Conservation (phyloP, 139 green algal species). For the Chlorella sp. region DNA sequence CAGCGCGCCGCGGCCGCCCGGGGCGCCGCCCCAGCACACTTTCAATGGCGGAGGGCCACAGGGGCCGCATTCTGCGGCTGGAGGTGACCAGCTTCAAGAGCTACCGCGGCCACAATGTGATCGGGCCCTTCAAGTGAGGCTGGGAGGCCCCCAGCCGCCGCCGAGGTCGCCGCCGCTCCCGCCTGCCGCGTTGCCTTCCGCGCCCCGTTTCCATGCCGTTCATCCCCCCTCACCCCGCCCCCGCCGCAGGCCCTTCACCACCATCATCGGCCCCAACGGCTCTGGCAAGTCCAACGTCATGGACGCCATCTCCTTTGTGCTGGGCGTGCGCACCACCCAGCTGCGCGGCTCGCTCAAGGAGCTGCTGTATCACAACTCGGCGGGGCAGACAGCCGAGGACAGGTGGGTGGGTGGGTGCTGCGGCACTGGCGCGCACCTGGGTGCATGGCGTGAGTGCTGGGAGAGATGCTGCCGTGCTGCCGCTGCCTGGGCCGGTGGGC, state of each 20-base stretch:
- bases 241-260: conserved; percentile 79
- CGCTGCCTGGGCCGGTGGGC: too few relatives aligned
- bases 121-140: conserved; percentile 88
- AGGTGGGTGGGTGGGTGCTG: conserved; percentile 7
- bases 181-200: background rate
- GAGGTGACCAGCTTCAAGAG: conserved; percentile 97
- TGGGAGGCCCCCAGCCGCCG: background rate
- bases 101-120: conserved; percentile 85
- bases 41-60: background rate
- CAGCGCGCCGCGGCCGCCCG: background rate
- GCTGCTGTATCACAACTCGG: conserved; percentile 89
- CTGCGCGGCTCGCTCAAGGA: conserved; percentile 88
- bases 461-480: too few relatives aligned
- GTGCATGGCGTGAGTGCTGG: too few relatives aligned
- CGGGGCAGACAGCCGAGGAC: conserved; percentile 37
- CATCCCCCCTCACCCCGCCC: too few relatives aligned
- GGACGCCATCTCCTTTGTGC: conserved; percentile 98
- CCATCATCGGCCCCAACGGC: conserved; percentile 95
- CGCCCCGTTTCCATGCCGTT: background rate
- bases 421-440: too few relatives aligned
- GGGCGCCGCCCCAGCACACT: background rate
- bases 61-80: conserved; percentile 47
- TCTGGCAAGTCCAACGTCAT: conserved; percentile 98
- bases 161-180: background rate
- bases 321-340: conserved; percentile 88